Evolutionary conservation across 2,329 filamentous ascomycete genomes (phyloP), one percentile per base, ranked within the genome.

Genomic region (Herpotrichia juniperi): DNA sequence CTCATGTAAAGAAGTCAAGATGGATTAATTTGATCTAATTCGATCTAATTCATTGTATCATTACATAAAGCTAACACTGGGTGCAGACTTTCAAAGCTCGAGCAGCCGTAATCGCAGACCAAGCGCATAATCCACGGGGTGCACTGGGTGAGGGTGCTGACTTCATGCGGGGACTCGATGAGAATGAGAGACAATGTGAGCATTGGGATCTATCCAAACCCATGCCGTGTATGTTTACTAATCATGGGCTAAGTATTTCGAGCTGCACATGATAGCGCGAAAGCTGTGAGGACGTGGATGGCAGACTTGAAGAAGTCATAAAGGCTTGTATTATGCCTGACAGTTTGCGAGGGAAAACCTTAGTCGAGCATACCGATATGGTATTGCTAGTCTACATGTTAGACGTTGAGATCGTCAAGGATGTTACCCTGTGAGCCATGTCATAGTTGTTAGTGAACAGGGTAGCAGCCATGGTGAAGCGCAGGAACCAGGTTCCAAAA

Each of bases 81-180:
- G 14, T 24, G 16, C 37, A 88, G 78, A 92, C 91, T 0, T 97
- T 96, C 75, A 91, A 93, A 60, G 82, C 84, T 44, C 82, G 94
- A 42, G 90, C 92, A 1, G 83, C 85, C 1, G 91, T 96, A 57
- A 90, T 97, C 45, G 90, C 90, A 5, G 85, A 97, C 68, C 91
- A 96, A 70, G 93, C 93, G 2, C 86, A 93, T 61, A 96, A 96
- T 74, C 88, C 89, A 3, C 86, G 88, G 9, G 87, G 88, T 12
- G 87, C 87, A 10, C 54, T 84, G 34, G 82, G 83, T 2, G 84
- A 85, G 43, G 79, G 87, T 1, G 87, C 87, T 51, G 93, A 97
- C 61, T 97, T 97, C 64, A 78, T 97, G 63, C 82, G 90, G 25
- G 92, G 93, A 0, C 74, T 99, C 50, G 94, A 97, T 67, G 93